phyloP scores from a whole-genome alignment of 164 flowering plant species.

The Nymphaea colorata region DNA sequence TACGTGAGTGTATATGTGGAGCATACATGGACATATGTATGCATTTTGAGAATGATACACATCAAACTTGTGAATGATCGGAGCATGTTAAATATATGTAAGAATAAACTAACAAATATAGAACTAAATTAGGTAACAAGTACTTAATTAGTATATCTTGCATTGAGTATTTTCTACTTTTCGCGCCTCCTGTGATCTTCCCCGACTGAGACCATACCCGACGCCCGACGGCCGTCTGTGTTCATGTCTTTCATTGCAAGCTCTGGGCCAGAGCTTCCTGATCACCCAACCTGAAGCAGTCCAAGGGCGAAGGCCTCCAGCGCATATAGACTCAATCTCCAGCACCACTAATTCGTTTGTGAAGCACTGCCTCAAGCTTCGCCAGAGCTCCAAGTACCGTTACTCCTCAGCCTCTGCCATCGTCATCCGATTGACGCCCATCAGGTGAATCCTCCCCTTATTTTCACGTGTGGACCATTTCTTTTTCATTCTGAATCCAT shows the following conservation, averaged over 20 bases:
- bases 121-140: too few relatives aligned
- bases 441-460: slow-evolving; percentile 33
- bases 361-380: slow-evolving; percentile 84
- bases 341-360: slow-evolving; percentile 82
- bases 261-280: background rate
- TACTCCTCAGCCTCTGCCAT: slow-evolving; percentile 57
- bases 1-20: too few relatives aligned
- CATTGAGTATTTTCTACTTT: too few relatives aligned
- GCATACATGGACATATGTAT: too few relatives aligned
- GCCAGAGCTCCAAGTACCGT: slow-evolving; percentile 75
- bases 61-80: too few relatives aligned
- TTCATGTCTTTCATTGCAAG: background rate
- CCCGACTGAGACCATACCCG: too few relatives aligned
- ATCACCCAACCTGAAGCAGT: background rate
- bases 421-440: slow-evolving; percentile 84
- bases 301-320: slow-evolving; percentile 10
- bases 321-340: slow-evolving; percentile 37
- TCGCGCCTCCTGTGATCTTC: too few relatives aligned
- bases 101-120: too few relatives aligned
- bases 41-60: too few relatives aligned
- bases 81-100: too few relatives aligned
- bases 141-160: too few relatives aligned
- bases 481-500: background rate
- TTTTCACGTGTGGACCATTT: background rate
- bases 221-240: background rate